phyloP scores from a whole-genome alignment of 1,284 basidiomycete species.

The Coniophora puteana region DNA sequence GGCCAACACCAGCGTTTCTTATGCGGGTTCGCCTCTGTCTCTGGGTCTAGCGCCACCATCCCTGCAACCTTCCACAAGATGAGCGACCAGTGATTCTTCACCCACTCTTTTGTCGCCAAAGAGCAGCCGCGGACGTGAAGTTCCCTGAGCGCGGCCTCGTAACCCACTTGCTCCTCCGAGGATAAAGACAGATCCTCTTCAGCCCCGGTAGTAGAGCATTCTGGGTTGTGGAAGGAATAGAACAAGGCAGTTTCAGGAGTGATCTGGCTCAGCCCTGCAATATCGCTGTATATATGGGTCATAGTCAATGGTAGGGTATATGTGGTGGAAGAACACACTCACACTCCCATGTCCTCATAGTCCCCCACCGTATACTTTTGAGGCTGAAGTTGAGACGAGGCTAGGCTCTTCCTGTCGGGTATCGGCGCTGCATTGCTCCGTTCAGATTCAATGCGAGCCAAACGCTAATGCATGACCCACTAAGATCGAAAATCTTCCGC shows the following conservation, averaged over 20 bases:
- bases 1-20: constrained; percentile 73
- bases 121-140: constrained; percentile 51
- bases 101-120: constrained; percentile 75
- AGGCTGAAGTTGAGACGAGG: constrained; percentile 52
- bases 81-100: constrained; percentile 87
- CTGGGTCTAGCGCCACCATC: constrained; percentile 71
- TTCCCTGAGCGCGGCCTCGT: constrained; percentile 48
- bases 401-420: constrained; percentile 41
- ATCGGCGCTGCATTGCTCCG: constrained; percentile 34
- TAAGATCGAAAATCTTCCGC: constrained; percentile 39
- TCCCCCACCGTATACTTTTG: constrained; percentile 48
- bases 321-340: constrained; percentile 23
- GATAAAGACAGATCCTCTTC: constrained; percentile 15
- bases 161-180: constrained; percentile 36
- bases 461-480: constrained; percentile 31
- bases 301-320: constrained; percentile 11
- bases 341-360: constrained; percentile 63
- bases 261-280: constrained; percentile 54
- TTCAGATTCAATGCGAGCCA: not conserved
- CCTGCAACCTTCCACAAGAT: constrained; percentile 95
- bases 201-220: constrained; percentile 16
- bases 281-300: constrained; percentile 36
- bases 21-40: constrained; percentile 43
- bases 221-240: constrained; percentile 57
- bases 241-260: constrained; percentile 55